Conservation (phyloP, 2,329 filamentous ascomycete species). For the Neopestalotiopsis sp. region DNA sequence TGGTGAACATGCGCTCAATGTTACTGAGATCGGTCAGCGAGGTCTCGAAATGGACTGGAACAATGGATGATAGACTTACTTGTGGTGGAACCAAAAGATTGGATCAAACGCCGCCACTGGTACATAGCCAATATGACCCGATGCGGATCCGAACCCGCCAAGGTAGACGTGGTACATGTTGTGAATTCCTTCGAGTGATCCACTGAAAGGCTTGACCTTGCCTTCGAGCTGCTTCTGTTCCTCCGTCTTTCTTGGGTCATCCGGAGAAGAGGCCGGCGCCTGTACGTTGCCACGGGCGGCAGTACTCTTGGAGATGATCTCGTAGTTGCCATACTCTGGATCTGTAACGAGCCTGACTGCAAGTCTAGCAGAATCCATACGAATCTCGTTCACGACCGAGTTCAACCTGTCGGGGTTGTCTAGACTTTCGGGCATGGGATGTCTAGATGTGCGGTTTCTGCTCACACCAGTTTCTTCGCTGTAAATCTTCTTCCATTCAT, state of each 20-base stretch:
- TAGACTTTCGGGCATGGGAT: background rate
- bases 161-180: conserved; percentile 4
- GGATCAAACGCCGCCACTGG: background rate
- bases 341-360: background rate
- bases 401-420: conserved; percentile 3
- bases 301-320: background rate
- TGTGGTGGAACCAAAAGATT: conserved; percentile 4
- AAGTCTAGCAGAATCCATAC: conserved; percentile 1
- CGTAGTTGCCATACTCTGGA: background rate
- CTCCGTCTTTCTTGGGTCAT: background rate
- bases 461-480: background rate
- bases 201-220: background rate
- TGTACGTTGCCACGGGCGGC: background rate
- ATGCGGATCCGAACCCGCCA: background rate
- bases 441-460: conserved; percentile 5
- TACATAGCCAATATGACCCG: background rate
- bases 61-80: background rate
- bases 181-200: background rate
- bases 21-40: background rate
- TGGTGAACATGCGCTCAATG: conserved; percentile 1
- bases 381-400: conserved; percentile 6
- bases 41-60: background rate
- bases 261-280: background rate
- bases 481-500: conserved; percentile 5
- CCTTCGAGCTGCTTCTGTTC: background rate